These are phyloP conservation scores for Geotrichum reessii DNA, from an alignment of 1,139 yeast genomes.

Conservation along the genomic window DNA sequence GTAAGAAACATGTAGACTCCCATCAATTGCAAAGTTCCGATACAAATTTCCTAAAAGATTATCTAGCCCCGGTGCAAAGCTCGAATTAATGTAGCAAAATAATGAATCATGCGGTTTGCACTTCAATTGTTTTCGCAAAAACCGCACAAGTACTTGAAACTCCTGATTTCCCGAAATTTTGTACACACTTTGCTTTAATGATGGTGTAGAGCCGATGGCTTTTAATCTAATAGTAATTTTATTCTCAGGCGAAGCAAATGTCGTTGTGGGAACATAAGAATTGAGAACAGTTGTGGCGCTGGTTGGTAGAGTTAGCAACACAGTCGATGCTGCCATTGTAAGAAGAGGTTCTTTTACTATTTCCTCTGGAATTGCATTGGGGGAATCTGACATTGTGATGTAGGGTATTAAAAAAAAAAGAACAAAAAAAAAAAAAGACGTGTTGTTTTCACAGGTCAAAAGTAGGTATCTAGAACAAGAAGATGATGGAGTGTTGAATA, in stretches of 20 bases:
- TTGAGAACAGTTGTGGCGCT: slow-evolving; percentile 31
- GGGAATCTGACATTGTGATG: neutral
- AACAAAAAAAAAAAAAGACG: too few relatives aligned
- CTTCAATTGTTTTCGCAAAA: slow-evolving; percentile 35
- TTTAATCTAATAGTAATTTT: slow-evolving; percentile 33
- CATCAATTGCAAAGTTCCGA: slow-evolving; percentile 14
- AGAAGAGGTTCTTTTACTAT: slow-evolving; percentile 27
- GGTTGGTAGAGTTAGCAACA: slow-evolving; percentile 30
- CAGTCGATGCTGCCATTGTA: slow-evolving; percentile 33
- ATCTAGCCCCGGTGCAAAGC: slow-evolving; percentile 41
- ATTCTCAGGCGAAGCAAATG: neutral
- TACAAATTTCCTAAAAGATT: slow-evolving; percentile 33
- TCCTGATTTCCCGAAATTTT: slow-evolving; percentile 35
- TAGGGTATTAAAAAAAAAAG: too few relatives aligned
- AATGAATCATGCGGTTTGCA: slow-evolving; percentile 31
- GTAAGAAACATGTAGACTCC: slow-evolving; percentile 15
- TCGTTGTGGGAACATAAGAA: slow-evolving; percentile 19
- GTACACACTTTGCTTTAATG: slow-evolving; percentile 34
- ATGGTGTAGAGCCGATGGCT: slow-evolving; percentile 40
- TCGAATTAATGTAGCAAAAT: slow-evolving; percentile 38
- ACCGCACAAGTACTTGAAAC: slow-evolving; percentile 36
- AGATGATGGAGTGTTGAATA: too few relatives aligned
- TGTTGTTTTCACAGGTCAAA: neutral
- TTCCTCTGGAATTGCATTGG: slow-evolving; percentile 29
- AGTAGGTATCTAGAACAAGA: neutral